These are phyloP conservation scores for Fremontodendron californicum DNA, from an alignment of 345 rosid species.

Conservation along the genomic window DNA sequence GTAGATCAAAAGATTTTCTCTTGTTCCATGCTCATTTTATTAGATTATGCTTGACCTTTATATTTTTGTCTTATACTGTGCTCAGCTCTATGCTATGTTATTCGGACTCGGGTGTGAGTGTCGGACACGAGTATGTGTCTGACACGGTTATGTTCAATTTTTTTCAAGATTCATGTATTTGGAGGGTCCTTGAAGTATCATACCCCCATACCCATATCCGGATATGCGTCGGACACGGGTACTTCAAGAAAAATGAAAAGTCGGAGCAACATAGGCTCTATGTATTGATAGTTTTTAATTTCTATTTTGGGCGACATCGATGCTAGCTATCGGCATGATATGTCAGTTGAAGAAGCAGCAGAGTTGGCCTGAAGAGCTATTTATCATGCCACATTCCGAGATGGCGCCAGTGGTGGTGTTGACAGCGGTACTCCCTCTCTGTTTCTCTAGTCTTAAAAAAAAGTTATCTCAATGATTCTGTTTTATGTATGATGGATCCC, in stretches of 20 bases:
- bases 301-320: background rate
- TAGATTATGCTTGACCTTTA: background rate
- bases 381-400: constrained; percentile 98
- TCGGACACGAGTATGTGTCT: too few relatives aligned
- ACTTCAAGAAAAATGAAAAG: too few relatives aligned
- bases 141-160: too few relatives aligned
- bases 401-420: constrained; percentile 99
- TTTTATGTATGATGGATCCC: background rate
- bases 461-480: background rate
- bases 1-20: background rate
- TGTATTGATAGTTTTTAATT: background rate
- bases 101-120: too few relatives aligned
- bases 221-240: too few relatives aligned
- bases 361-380: constrained; percentile 95
- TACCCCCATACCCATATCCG: too few relatives aligned
- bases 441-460: background rate
- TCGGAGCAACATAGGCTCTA: too few relatives aligned
- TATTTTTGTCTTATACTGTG: background rate
- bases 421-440: constrained; percentile 67
- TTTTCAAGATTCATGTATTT: too few relatives aligned
- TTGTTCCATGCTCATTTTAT: background rate
- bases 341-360: constrained; percentile 88
- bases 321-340: constrained; percentile 71
- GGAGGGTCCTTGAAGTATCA: too few relatives aligned
- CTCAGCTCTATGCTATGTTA: too few relatives aligned